Evolutionary conservation across 805 yeast species (phyloP).

Genomic region (Candida pini): DNA sequence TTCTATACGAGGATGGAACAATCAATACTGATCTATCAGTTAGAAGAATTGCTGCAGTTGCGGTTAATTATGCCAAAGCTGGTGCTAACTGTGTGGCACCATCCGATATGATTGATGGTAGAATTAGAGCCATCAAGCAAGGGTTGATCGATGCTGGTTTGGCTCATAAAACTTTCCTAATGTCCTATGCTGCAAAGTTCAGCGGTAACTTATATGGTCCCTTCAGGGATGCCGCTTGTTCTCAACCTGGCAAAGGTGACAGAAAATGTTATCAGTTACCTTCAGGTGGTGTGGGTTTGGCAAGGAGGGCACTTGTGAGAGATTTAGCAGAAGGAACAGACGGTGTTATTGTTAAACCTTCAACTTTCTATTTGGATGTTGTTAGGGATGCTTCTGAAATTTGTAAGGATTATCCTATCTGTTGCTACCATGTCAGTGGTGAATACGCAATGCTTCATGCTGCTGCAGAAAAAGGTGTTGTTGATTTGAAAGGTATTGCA

Average conservation of each 20-base stretch:
- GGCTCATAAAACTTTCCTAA: slow-evolving; percentile 82
- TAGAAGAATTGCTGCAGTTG: slow-evolving; percentile 85
- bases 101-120: slow-evolving; percentile 96
- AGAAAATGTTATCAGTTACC: slow-evolving; percentile 92
- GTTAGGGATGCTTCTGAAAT: slow-evolving; percentile 82
- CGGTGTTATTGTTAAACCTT: slow-evolving; percentile 92
- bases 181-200: slow-evolving; percentile 94
- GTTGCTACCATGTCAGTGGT: slow-evolving; percentile 95
- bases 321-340: slow-evolving; percentile 93
- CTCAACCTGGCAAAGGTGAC: slow-evolving; percentile 85
- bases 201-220: slow-evolving; percentile 92
- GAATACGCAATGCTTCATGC: slow-evolving; percentile 98
- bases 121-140: slow-evolving; percentile 79
- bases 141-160: slow-evolving; percentile 77
- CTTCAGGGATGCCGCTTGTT: slow-evolving; percentile 95
- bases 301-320: slow-evolving; percentile 82
- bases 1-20: slow-evolving; percentile 79
- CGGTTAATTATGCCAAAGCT: slow-evolving; percentile 90
- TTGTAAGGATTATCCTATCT: slow-evolving; percentile 79
- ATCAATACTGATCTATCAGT: slow-evolving; percentile 72
- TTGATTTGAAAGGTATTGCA: slow-evolving; percentile 72
- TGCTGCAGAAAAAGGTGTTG: slow-evolving; percentile 89
- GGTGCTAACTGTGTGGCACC: slow-evolving; percentile 97
- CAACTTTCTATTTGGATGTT: slow-evolving; percentile 89
- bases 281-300: slow-evolving; percentile 86